These are phyloP conservation scores for Yarrowia divulgata DNA, from an alignment of 805 yeast genomes.

Conservation along the genomic window DNA sequence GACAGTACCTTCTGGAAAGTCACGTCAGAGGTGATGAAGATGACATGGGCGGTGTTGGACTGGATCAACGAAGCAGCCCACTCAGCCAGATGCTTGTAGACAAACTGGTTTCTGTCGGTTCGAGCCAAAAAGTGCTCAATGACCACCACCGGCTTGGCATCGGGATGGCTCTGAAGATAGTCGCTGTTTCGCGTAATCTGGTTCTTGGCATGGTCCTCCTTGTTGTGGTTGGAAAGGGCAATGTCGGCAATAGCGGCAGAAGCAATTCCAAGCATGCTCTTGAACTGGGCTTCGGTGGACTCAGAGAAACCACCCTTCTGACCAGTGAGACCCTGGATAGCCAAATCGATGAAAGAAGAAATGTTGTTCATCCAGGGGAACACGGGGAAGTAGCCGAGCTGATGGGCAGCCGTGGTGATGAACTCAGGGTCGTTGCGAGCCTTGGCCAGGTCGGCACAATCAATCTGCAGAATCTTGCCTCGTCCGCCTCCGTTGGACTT, in stretches of 20 bases:
- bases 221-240: slow-evolving; percentile 49
- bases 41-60: slow-evolving; percentile 86
- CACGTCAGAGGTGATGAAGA: slow-evolving; percentile 84
- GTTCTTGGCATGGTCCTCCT: slow-evolving; percentile 27
- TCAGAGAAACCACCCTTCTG: slow-evolving; percentile 92
- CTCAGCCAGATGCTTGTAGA: slow-evolving; percentile 77
- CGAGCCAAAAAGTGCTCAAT: slow-evolving; percentile 73
- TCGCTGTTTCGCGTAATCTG: slow-evolving; percentile 51
- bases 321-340: slow-evolving; percentile 89
- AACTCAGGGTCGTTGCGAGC: slow-evolving; percentile 76
- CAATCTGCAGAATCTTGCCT: slow-evolving; percentile 63
- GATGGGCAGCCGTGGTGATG: slow-evolving; percentile 70
- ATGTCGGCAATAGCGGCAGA: slow-evolving; percentile 76
- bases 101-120: slow-evolving; percentile 63
- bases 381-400: slow-evolving; percentile 90
- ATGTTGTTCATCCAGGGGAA: slow-evolving; percentile 90
- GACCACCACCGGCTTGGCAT: slow-evolving; percentile 82
- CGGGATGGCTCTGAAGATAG: slow-evolving; percentile 83
- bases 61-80: slow-evolving; percentile 86
- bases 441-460: slow-evolving; percentile 78
- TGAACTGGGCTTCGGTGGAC: slow-evolving; percentile 78
- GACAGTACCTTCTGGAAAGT: slow-evolving; percentile 73
- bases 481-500: slow-evolving; percentile 51
- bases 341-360: slow-evolving; percentile 80
- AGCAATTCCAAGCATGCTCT: slow-evolving; percentile 77